Base-by-base conservation (phyloP, 257 asterid genomes). In the Lycium barbarum region DNA sequence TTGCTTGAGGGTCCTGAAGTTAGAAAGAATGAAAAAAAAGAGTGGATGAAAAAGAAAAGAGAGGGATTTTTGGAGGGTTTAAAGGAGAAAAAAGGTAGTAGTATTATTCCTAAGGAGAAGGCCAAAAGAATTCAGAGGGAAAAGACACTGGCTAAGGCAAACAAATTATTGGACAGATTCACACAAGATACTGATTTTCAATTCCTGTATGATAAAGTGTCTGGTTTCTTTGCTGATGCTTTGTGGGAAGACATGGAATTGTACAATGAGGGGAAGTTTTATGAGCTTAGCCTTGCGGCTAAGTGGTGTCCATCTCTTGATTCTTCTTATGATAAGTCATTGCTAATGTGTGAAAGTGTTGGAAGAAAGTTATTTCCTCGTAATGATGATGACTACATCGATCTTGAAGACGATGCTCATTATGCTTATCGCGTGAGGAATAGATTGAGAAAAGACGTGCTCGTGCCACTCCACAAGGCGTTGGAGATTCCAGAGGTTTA, bases 251-350 rank as follows among this genome's bases (percentile, higher is more conserved):
- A 83, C 62, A 26, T 83, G 9, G 66, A 51, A 20, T 83, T 63
- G 18, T 38, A 76, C 53, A 83, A 83, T 2, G 79, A 78, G 11
- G 73, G 81, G 20, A 67, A 82, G 38, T 9, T 63, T 15, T 36
- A 65, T 4, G 70, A n/a, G 47, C 59, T 83, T 13, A 83, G 81
- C 35, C 74, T 83, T 1, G 86, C 86, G 15, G 81, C 84, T 18
- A 83, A 76, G 38, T 86, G 86, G 86, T 83, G 86, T 65, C 88
- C 86, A 40, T 49, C 66, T 13, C 20, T 86, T 43, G 86, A 83
- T 67, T 83, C 86, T 36, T 86, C 88, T 4, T 67, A 51, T 57
- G 86, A 86, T 67, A 86, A 13, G 22, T 26, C 86, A 4, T 83
- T 80, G 26, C 18, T 86, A 3, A 49, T 83, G 26, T 86, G 88